A percentile compares a stretch with the other conserved stretches of the same genome.
These are phyloP conservation scores for Lactarius indigo DNA, from an alignment of 768 basidiomycete genomes.

Conservation along the genomic window DNA sequence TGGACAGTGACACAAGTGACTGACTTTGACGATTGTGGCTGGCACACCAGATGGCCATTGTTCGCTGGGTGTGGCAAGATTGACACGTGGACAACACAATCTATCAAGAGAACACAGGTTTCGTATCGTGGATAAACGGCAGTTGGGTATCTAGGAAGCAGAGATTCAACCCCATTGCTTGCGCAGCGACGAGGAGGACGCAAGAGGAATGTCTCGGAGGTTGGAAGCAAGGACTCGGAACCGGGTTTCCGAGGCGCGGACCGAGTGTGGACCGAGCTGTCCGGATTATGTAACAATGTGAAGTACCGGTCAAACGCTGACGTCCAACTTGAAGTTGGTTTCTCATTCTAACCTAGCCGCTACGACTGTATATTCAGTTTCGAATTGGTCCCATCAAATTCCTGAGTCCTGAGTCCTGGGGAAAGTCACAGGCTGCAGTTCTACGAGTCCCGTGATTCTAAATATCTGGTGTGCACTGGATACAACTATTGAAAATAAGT, in stretches of 20 bases:
- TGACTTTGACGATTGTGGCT: neutral
- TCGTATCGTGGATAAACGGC: neutral
- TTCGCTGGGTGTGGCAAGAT: neutral
- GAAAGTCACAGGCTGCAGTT: neutral
- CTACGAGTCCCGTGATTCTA: too few species aligned
- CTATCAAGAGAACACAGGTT: neutral
- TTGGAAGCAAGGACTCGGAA: too few species aligned
- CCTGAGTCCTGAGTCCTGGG: conserved; percentile 51
- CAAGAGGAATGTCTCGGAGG: too few species aligned
- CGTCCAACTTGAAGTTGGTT: too few species aligned
- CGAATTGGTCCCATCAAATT: conserved; percentile 50
- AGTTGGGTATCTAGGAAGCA: neutral
- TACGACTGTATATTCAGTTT: conserved; percentile 37
- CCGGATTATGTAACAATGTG: conserved; percentile 34
- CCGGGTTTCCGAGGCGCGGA: too few species aligned
- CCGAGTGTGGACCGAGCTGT: neutral
- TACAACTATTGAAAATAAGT: too few species aligned
- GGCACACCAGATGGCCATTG: neutral
- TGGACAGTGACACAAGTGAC: neutral
- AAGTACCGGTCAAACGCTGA: too few species aligned
- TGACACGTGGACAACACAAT: neutral
- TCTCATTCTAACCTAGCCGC: conserved; percentile 37
- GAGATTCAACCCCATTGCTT: neutral
- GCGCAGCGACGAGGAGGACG: too few species aligned
- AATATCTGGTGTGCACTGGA: too few species aligned